Percentiles rank a stretch among this genome's conserved stretches.
These are phyloP conservation scores for Penicillium soppii DNA, from an alignment of 495 filamentous ascomycete genomes.

Conservation along the genomic window DNA sequence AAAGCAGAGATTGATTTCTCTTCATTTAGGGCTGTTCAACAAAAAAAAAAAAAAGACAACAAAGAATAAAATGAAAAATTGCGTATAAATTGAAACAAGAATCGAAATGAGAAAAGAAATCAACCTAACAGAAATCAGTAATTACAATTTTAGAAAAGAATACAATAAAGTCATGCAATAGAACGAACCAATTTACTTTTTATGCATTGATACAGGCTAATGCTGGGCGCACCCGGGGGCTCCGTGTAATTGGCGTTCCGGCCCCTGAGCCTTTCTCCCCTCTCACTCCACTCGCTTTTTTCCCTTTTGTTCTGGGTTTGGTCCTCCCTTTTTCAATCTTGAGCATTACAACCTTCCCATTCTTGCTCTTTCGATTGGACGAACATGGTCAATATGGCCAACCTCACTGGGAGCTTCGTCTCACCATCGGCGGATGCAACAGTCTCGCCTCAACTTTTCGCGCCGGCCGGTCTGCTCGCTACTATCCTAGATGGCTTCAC, in stretches of 20 bases:
- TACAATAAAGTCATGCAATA: neutral
- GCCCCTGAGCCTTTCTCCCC: conserved; percentile 23
- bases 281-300: conserved; percentile 19
- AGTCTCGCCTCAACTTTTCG: conserved; percentile 46
- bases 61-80: no score
- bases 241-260: conserved; percentile 21
- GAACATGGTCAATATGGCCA: conserved; percentile 48
- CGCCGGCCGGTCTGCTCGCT: conserved; percentile 40
- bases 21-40: no score
- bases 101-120: neutral
- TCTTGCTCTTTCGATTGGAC: neutral
- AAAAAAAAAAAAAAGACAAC: no score
- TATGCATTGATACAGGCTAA: neutral
- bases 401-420: conserved; percentile 67
- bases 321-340: neutral
- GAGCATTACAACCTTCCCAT: neutral
- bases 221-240: neutral
- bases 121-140: neutral
- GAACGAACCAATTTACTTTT: no score
- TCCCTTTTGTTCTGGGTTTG: conserved; percentile 8
- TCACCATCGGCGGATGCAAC: conserved; percentile 73
- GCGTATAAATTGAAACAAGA: no score
- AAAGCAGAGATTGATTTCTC: neutral
- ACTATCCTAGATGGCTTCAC: conserved; percentile 56
- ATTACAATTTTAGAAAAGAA: neutral